Conservation (phyloP, 2,329 filamentous ascomycete species). For the Myriosclerotinia duriaeana region DNA sequence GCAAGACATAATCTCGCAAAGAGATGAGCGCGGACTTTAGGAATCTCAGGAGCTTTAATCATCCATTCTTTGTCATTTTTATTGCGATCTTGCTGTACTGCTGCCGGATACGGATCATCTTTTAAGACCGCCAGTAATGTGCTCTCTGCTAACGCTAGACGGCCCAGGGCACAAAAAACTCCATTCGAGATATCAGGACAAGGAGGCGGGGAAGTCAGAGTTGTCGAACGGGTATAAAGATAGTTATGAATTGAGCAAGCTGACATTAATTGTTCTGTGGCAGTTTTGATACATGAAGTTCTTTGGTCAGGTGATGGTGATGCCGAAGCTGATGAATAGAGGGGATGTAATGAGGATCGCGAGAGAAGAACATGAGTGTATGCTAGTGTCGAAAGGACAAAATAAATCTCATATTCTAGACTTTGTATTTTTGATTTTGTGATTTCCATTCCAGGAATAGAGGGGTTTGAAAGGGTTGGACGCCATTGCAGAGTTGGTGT, state of each 20-base stretch:
- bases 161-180: slow-evolving; percentile 56
- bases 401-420: slow-evolving; percentile 80
- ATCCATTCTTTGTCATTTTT: slow-evolving; percentile 91
- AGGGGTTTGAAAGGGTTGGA: slow-evolving; percentile 67
- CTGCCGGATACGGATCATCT: slow-evolving; percentile 87
- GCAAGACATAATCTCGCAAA: slow-evolving; percentile 86
- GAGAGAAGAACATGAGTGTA: slow-evolving; percentile 73
- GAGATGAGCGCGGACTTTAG: slow-evolving; percentile 83
- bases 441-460: slow-evolving; percentile 62
- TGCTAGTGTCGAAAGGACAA: slow-evolving; percentile 73
- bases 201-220: slow-evolving; percentile 43
- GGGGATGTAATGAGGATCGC: slow-evolving; percentile 66
- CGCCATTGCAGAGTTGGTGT: slow-evolving; percentile 77
- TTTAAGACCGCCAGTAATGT: slow-evolving; percentile 88
- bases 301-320: slow-evolving; percentile 65
- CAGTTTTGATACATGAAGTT: slow-evolving; percentile 65
- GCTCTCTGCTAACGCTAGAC: slow-evolving; percentile 78
- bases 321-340: slow-evolving; percentile 66
- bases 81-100: slow-evolving; percentile 78
- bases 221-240: slow-evolving; percentile 58
- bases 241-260: slow-evolving; percentile 77
- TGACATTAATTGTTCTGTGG: slow-evolving; percentile 75
- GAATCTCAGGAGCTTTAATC: slow-evolving; percentile 84
- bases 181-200: slow-evolving; percentile 55
- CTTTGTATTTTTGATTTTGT: slow-evolving; percentile 68